Evolutionary conservation across 768 basidiomycete genomes (phyloP).

Genomic region (Tylopilus subfusipes): DNA sequence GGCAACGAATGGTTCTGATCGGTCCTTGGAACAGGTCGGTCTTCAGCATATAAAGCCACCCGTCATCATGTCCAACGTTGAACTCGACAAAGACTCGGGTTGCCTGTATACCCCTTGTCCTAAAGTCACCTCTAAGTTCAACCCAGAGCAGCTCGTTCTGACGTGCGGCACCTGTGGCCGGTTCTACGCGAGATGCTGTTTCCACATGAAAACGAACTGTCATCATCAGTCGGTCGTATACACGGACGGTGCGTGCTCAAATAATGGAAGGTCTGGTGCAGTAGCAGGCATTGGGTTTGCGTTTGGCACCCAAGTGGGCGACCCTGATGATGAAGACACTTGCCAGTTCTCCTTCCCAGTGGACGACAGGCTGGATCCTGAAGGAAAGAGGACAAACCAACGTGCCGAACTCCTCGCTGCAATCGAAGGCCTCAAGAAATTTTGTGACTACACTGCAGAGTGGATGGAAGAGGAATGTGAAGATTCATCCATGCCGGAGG

Average conservation of each 20-base stretch:
- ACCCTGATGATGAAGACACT: not conserved
- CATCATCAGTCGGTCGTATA: constrained; percentile 25
- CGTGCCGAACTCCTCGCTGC: too few species aligned
- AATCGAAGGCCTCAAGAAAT: constrained; percentile 16
- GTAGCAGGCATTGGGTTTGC: constrained; percentile 3
- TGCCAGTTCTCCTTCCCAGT: constrained; percentile 19
- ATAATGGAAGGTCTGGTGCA: constrained; percentile 26
- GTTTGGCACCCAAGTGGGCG: not conserved
- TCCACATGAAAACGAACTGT: constrained; percentile 4
- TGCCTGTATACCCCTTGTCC: not conserved
- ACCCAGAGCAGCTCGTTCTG: not conserved
- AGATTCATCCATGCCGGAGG: not conserved
- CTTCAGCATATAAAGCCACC: too few species aligned
- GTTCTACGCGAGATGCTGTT: constrained; percentile 7
- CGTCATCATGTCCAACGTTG: not conserved
- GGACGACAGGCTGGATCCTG: constrained; percentile 18
- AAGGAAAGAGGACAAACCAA: constrained; percentile 25
- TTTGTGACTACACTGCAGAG: not conserved
- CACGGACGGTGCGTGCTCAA: constrained; percentile 33
- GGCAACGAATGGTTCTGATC: too few species aligned
- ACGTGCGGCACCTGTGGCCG: not conserved
- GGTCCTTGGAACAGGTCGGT: too few species aligned
- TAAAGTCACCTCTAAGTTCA: not conserved
- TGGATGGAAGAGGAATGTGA: too few species aligned
- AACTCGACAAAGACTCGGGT: not conserved